Conservation (phyloP, 2,329 filamentous ascomycete species). For the Gnomoniopsis sp. region DNA sequence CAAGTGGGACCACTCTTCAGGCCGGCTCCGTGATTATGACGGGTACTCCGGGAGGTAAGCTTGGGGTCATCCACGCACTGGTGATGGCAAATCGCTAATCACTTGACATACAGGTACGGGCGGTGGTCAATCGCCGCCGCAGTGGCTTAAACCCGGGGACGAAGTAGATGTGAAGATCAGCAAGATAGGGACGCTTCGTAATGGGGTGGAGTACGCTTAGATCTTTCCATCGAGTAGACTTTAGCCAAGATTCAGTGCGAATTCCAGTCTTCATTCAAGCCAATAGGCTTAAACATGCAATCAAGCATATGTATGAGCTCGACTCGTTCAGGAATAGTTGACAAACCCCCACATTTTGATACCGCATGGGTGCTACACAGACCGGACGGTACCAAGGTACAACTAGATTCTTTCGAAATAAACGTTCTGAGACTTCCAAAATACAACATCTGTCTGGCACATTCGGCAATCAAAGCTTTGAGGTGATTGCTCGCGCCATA, state of each 20-base stretch:
- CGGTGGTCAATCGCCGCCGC: slow-evolving; percentile 38
- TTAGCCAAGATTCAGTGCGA: not conserved
- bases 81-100: not conserved
- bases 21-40: slow-evolving; percentile 44
- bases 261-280: too few species aligned
- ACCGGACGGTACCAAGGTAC: too few species aligned
- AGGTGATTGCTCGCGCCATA: not conserved
- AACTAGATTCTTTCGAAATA: too few species aligned
- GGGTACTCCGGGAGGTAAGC: slow-evolving; percentile 39
- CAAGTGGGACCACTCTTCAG: slow-evolving; percentile 38
- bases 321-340: too few species aligned
- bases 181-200: slow-evolving; percentile 38
- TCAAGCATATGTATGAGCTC: too few species aligned
- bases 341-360: too few species aligned
- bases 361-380: too few species aligned
- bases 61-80: too few species aligned
- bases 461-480: not conserved
- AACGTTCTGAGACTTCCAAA: too few species aligned
- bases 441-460: not conserved
- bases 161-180: slow-evolving; percentile 36
- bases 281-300: too few species aligned
- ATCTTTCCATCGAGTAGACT: not conserved
- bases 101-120: slow-evolving; percentile 30
- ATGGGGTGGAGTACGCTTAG: slow-evolving; percentile 29
- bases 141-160: slow-evolving; percentile 35